These are phyloP conservation scores for Leishmania mexicana DNA, from an alignment of 208 protist genomes.

Conservation along the genomic window DNA sequence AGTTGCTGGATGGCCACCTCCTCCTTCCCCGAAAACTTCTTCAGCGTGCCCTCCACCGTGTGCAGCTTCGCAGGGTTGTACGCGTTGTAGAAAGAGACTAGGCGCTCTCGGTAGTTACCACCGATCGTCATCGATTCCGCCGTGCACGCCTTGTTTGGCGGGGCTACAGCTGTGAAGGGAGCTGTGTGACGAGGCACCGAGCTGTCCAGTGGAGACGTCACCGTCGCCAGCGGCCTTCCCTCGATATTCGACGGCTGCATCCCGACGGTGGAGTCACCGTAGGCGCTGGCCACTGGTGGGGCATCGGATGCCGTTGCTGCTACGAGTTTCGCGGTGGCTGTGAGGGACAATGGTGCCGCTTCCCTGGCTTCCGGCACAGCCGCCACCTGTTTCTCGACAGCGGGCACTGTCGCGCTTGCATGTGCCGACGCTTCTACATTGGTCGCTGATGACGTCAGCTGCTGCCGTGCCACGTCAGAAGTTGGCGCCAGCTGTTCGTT, in stretches of 20 bases:
- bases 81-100: slow-evolving; percentile 46
- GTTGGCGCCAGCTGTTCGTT: not conserved
- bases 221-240: not conserved
- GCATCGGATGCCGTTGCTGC: not conserved
- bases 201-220: not conserved
- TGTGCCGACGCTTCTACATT: not conserved
- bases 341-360: not conserved
- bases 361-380: not conserved
- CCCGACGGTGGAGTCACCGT: not conserved
- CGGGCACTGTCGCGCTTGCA: not conserved
- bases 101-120: slow-evolving; percentile 43
- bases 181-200: not conserved
- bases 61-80: slow-evolving; percentile 60
- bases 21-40: slow-evolving; percentile 54
- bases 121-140: not conserved
- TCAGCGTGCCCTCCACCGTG: slow-evolving; percentile 48
- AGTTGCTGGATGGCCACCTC: slow-evolving; percentile 53
- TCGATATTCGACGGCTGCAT: not conserved
- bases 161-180: not conserved
- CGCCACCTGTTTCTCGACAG: not conserved
- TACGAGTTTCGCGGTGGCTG: not conserved
- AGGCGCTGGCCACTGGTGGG: not conserved
- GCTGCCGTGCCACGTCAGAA: not conserved
- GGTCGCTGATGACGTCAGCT: not conserved
- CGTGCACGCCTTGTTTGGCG: not conserved